phyloP scores from a whole-genome alignment of 805 yeast genomes.

The Wickerhamomyces canadensis region DNA sequence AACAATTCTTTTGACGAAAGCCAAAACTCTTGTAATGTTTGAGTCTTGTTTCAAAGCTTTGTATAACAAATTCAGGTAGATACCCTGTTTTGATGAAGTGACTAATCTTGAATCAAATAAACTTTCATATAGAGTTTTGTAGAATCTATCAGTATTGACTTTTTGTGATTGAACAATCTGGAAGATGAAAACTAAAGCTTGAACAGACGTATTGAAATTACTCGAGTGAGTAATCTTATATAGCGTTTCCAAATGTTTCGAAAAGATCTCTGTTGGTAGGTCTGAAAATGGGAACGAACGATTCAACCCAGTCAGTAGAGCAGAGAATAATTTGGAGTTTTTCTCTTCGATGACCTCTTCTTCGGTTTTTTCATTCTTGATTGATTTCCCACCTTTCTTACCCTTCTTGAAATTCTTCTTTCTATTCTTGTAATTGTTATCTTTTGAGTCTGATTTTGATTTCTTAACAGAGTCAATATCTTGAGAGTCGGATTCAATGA shows the following conservation, averaged over 20 bases:
- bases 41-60: conserved; percentile 74
- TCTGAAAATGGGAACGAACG: conserved; percentile 92
- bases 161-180: conserved; percentile 66
- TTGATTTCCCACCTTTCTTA: conserved; percentile 83
- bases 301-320: conserved; percentile 88
- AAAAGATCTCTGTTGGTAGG: conserved; percentile 63
- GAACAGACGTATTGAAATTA: conserved; percentile 90
- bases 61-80: conserved; percentile 80
- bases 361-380: conserved; percentile 58
- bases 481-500: conserved; percentile 58
- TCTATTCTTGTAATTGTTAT: conserved; percentile 54
- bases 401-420: conserved; percentile 76
- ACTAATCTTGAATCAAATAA: conserved; percentile 78
- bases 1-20: conserved; percentile 85
- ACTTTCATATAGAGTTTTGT: conserved; percentile 84
- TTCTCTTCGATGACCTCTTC: conserved; percentile 69
- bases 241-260: conserved; percentile 74
- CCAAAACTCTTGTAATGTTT: conserved; percentile 58
- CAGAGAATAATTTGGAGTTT: conserved; percentile 79
- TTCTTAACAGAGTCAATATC: conserved; percentile 32
- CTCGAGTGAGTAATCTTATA: conserved; percentile 91
- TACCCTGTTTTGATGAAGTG: conserved; percentile 87
- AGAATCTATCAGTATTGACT: conserved; percentile 62
- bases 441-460: conserved; percentile 30
- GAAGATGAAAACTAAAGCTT: conserved; percentile 80